Evolutionary conservation across 257 asterid genomes (phyloP), one percentile per base, ranked within the genome.

Genomic region (Lantana camara): DNA sequence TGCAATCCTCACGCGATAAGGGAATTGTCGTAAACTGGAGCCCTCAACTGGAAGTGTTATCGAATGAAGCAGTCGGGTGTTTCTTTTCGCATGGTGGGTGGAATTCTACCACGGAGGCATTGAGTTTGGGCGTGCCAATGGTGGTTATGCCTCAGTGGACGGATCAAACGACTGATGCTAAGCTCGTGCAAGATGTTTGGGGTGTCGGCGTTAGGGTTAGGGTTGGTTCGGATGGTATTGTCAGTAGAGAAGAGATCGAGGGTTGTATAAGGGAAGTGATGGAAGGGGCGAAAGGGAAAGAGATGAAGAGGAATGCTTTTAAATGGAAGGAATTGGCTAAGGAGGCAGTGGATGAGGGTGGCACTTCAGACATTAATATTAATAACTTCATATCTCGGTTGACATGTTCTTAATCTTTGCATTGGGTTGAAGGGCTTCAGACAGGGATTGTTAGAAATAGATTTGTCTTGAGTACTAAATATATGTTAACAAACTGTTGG

Each of bases 91-190:
- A 91, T 20, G 82, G 86, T 13, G 97, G 97, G 5, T 91, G 97
- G 96, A 91, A 91, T 66, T 88, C 96, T 1, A 91, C 84, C 0
- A 38, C 75, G 0, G 96, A 90, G 60, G 84, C 96, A 5, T 40
- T 88, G 79, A 74, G 91, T 30, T 20, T 84, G 55, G 97, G 95
- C 1, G 83, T 88, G 73, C 93, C 96, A 3, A 80, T 85, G 91
- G 91, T 91, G 48, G 87, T 72, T 4, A 80, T 88, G 89, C 97
- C 97, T 0, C 86, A 80, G 14, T 91, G 96, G 96, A 83, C 89
- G 1, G 96, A 91, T 64, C 97, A 91, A 51, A 62, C 95, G 0
- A 88, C 79, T 11, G 80, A 80, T 48, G 90, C 97, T 0, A 91
- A 85, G 70, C 56, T 88, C 8, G 74, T 91, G 48, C 82, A 82